Evolutionary conservation across 441 rosid genomes (phyloP).

Genomic region (Syzygium syzygioides): DNA sequence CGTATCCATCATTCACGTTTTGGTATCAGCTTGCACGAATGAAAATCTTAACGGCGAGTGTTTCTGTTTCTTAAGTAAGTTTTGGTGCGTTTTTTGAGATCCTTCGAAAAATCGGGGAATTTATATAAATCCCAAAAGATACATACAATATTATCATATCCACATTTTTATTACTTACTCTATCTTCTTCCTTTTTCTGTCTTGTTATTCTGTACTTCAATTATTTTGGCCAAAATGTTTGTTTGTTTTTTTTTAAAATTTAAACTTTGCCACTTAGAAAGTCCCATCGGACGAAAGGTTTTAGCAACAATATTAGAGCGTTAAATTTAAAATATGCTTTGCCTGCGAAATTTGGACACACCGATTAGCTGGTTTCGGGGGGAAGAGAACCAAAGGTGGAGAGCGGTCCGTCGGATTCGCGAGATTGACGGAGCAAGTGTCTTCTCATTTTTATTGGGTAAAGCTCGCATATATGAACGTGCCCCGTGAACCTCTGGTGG

Average conservation of each 20-base stretch:
- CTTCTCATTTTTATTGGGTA: background rate
- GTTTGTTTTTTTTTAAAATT: no score
- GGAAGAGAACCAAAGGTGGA: background rate
- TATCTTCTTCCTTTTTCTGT: background rate
- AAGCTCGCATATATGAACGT: background rate
- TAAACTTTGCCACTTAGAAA: background rate
- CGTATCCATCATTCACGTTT: no score
- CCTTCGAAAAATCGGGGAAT: accelerated
- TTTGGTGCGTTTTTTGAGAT: background rate
- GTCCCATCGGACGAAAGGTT: background rate
- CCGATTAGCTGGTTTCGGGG: no score
- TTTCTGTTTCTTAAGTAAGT: background rate
- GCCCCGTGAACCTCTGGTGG: background rate
- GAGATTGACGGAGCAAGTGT: background rate
- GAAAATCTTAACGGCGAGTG: background rate
- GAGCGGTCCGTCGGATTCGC: background rate
- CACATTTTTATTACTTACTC: no score
- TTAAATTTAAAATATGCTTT: background rate
- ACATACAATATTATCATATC: background rate
- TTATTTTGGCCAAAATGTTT: no score
- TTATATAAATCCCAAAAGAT: background rate
- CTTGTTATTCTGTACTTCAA: background rate
- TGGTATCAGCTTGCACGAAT: background rate
- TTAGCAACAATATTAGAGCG: no score
- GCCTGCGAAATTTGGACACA: background rate